A percentile compares a stretch with the other conserved stretches of the same genome.
These are phyloP conservation scores for Rhodotorula mucilaginosa DNA, from an alignment of 1,284 basidiomycete species.

Conservation along the genomic window DNA sequence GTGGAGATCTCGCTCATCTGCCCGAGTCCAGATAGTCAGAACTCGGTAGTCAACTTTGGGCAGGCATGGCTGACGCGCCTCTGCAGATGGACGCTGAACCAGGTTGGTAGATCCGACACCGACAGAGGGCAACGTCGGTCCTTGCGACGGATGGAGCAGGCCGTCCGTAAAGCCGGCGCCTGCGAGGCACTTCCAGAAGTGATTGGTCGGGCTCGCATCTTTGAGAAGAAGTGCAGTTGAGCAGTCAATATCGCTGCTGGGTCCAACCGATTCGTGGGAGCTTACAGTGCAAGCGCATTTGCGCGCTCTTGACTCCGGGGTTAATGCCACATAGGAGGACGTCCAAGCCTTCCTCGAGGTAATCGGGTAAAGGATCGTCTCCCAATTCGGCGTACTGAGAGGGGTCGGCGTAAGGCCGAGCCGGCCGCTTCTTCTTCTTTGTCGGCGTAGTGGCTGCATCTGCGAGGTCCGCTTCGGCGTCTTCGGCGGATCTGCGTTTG, in stretches of 20 bases:
- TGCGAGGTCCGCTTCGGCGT: not conserved
- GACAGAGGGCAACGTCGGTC: conserved; percentile 55
- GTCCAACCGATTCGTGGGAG: too few relatives aligned
- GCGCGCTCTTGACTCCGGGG: conserved; percentile 56
- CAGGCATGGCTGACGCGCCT: conserved; percentile 8
- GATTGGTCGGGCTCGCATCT: conserved; percentile 63
- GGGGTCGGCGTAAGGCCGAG: conserved; percentile 48
- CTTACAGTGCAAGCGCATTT: conserved; percentile 64
- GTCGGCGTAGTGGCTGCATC: not conserved
- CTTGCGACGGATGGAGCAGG: conserved; percentile 54
- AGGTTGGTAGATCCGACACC: conserved; percentile 52
- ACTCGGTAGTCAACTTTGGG: too few relatives aligned
- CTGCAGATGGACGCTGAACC: conserved; percentile 26
- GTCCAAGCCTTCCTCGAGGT: conserved; percentile 52
- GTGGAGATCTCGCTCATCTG: conserved; percentile 60
- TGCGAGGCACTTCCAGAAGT: conserved; percentile 56
- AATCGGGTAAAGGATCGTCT: conserved; percentile 51
- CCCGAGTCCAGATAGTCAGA: too few relatives aligned
- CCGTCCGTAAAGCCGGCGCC: conserved; percentile 60
- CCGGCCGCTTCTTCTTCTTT: conserved; percentile 40
- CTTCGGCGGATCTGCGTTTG: not conserved
- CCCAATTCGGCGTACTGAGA: conserved; percentile 48
- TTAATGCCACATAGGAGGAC: conserved; percentile 28
- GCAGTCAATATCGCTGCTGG: too few relatives aligned
- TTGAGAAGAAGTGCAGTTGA: not conserved